phyloP scores from a whole-genome alignment of 192 early-diverging fungal species.

The Coemansia erecta region DNA sequence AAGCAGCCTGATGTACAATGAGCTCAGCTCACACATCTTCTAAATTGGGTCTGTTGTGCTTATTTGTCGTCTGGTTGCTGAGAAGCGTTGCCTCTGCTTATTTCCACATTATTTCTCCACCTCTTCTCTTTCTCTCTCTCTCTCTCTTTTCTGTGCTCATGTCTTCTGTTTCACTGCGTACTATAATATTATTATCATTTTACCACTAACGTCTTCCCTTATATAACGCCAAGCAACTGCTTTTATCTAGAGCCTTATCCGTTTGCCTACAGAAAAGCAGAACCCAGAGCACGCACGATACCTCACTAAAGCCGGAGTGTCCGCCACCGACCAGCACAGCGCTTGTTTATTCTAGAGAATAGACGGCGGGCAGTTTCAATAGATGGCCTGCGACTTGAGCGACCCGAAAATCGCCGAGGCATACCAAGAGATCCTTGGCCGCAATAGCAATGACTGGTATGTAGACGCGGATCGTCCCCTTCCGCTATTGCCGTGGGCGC shows the following conservation, averaged over 20 bases:
- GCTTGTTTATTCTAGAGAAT: not conserved
- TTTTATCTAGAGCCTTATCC: not conserved
- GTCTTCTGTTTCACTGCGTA: no score
- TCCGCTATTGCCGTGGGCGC: not conserved
- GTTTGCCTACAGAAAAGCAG: not conserved
- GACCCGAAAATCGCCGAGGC: conserved; percentile 39
- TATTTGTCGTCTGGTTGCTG: no score
- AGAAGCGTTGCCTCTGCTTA: no score
- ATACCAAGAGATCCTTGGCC: conserved; percentile 33
- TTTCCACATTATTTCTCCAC: no score
- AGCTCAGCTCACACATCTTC: not conserved
- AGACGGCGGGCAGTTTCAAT: not conserved
- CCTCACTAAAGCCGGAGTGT: not conserved
- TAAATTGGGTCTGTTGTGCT: no score
- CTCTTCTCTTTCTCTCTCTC: no score
- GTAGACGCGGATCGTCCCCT: not conserved
- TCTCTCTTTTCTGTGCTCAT: no score
- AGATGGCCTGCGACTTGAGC: conserved; percentile 39
- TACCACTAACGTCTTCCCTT: no score
- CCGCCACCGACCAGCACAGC: not conserved
- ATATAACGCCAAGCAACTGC: not conserved
- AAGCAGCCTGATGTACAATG: not conserved
- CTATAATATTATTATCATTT: no score
- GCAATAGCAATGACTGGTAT: conserved; percentile 45
- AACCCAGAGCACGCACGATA: no score